Evolutionary conservation across 345 rosid species (phyloP), one percentile per base, ranked within the genome.

Genomic region (Eucalyptus fibrosa): DNA sequence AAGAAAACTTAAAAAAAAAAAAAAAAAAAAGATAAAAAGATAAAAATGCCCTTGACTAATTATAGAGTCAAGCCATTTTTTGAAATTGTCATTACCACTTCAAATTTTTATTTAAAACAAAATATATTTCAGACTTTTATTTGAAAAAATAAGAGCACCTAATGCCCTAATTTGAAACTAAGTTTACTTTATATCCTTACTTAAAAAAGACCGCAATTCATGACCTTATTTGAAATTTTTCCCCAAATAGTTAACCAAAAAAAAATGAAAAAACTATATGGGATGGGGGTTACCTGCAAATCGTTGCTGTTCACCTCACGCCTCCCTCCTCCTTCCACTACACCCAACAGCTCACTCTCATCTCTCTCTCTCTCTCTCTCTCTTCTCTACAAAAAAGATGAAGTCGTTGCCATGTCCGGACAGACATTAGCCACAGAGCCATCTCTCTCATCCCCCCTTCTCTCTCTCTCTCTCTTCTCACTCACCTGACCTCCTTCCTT

Each of bases 41-140:
- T 0, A 2, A 53, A 53, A 53, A 8, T 53, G 1, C 5, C 5
- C 5, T 53, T 4, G 1, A 21, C 1, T 1, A 4, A 8, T 53
- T 1, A 19, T 21, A 3, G 5, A 8, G 2, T 8, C 5, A 53
- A 53, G 2, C 0, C 24, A 8, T 53, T 8, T 0, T 2, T 53
- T 21, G 11, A 53, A 53, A 8, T 21, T 1, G 1, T 2, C 0
- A 21, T 8, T 3, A 0, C 0, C 26, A 53, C 26, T 53, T 53
- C 1, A 53, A 19, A 0, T 21, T 8, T 0, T 21, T 53, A 19
- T 53, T 53, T 53, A 0, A 53, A 53, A 53, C 0, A 21, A 53
- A 19, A 53, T 53, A 0, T 0, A 53, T 53, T 53, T 53, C 2
- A 19, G 2, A 8, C 0, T 53, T 4, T 53, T 53, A 53, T 53